Evolutionary conservation across 2,329 filamentous ascomycete genomes (phyloP), one percentile per base, ranked within the genome.

Genomic region (Fusarium sp.): DNA sequence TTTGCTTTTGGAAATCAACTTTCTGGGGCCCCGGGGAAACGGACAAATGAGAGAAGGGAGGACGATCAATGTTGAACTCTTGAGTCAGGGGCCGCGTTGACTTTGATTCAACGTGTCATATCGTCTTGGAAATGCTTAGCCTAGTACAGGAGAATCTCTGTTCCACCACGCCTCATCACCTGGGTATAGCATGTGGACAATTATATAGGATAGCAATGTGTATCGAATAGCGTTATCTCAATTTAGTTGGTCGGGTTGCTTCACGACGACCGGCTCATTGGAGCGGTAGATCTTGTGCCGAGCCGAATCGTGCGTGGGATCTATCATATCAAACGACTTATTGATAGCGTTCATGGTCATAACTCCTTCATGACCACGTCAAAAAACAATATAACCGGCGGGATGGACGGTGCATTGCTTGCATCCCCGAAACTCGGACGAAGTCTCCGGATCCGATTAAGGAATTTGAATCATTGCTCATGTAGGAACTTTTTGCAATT

Each of bases 211-310:
- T 59, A 55, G 57, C 42, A 59, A 60, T 55, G 50, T 51, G 56
- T 47, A 34, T 55, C 57, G 57, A 58, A 74, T 56, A 68, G 62
- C 59, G 57, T 72, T 62, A 74, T 70, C 55, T 56, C 51, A 44
- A 51, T 46, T 46, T 43, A 27, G 25, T 44, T 50, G 38, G 50
- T 29, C 44, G 51, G 65, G 22, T 42, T 47, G 42, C 38, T 56
- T 30, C 29, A 47, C 18, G 10, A n/a, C 34, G 34, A 38, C 50
- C 55, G 32, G 47, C 32, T 65, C 40, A 71, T 71, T 61, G 56
- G 57, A 61, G 52, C 43, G 49, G 62, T 18, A 60, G 46, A 51
- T 51, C 42, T 55, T 54, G 30, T 18, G 25, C 56, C 55, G 43
- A 53, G 20, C 59, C 59, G 54, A 55, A 63, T 27, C 42, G 34